Base-by-base conservation (phyloP, 495 filamentous ascomycete species). In the Hypoxylon subgilvum region DNA sequence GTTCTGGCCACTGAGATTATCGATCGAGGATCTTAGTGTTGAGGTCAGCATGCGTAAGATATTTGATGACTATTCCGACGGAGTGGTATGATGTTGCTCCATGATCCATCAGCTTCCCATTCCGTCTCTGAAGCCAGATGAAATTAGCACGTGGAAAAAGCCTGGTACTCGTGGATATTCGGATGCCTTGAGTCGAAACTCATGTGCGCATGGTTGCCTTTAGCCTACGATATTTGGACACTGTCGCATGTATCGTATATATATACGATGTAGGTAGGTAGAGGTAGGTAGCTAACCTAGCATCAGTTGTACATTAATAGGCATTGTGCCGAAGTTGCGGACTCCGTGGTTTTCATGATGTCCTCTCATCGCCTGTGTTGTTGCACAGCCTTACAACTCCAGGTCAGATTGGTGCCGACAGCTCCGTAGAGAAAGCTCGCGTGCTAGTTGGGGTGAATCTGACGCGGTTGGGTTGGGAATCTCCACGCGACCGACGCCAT, bases 401-500 rank as follows among this genome's bases (percentile, higher is more conserved):
- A 30, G 14, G 19, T 14, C 27, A 21, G 16, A 47, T 22, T 19
- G 34, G 17, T 25, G 32, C 27, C 34, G 55, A 44, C 18, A n/a
- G 32, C 41, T 18, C 23, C 27, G 14, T 42, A 54, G 18, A 5
- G 10, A 50, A 13, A 18, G 7, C 25, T 46, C 27, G 36, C 17
- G 42, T 42, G 48, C 38, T 36, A 39, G 22, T 39, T 49, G 35
- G 28, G 44, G 18, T n/a, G 36, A 49, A 64, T 54, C 47, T 45
- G 49, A 59, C 54, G 48, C 54, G 61, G 54, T 46, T 42, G 57
- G 39, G 50, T 36, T 35, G 38, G 50, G 18, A 6, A 25, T 55
- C 55, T 50, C 61, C 50, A 59, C 61, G 55, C 54, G 54, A 53
- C 54, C 61, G 39, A 55, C 42, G 45, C 54, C 28, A 59, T 44